These are phyloP conservation scores for Actinomucor elegans DNA, from an alignment of 371 early-diverging fungal species.

Conservation along the genomic window DNA sequence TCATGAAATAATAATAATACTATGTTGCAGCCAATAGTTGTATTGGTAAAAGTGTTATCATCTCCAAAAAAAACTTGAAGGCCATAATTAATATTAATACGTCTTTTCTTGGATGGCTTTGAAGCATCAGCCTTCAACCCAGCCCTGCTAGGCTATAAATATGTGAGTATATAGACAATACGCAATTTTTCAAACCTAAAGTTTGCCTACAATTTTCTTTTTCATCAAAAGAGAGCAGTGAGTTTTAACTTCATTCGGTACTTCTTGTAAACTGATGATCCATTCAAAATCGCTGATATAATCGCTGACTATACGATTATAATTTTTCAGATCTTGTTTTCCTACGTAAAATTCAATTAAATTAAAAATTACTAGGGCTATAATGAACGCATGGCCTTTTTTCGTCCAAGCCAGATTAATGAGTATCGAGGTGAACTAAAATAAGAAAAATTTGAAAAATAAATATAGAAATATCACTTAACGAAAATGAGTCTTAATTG, in stretches of 20 bases:
- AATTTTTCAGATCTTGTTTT: neutral
- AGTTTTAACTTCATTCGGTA: constrained; percentile 1
- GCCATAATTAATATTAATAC: constrained; percentile 4
- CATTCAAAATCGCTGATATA: neutral
- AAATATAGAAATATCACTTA: too few relatives aligned
- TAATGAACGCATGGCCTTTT: too few relatives aligned
- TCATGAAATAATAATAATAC: neutral
- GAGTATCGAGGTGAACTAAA: too few relatives aligned
- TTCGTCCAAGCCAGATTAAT: too few relatives aligned
- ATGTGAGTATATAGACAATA: neutral
- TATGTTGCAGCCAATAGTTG: neutral
- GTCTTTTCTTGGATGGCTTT: constrained; percentile 5
- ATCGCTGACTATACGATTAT: constrained; percentile 3
- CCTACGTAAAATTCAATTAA: too few relatives aligned
- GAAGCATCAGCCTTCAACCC: constrained; percentile 1
- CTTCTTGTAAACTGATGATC: neutral
- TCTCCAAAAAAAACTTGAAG: constrained; percentile 3
- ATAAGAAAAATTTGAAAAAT: too few relatives aligned
- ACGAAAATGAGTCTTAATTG: too few relatives aligned
- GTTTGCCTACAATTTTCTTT: neutral
- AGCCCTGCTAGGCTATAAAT: neutral
- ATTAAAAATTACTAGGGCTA: too few relatives aligned
- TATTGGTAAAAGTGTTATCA: neutral
- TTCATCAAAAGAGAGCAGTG: neutral
- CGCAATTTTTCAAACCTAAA: neutral